Base-by-base conservation (phyloP, 495 filamentous ascomycete species). In the Hypoxylon crocopeplum region DNA sequence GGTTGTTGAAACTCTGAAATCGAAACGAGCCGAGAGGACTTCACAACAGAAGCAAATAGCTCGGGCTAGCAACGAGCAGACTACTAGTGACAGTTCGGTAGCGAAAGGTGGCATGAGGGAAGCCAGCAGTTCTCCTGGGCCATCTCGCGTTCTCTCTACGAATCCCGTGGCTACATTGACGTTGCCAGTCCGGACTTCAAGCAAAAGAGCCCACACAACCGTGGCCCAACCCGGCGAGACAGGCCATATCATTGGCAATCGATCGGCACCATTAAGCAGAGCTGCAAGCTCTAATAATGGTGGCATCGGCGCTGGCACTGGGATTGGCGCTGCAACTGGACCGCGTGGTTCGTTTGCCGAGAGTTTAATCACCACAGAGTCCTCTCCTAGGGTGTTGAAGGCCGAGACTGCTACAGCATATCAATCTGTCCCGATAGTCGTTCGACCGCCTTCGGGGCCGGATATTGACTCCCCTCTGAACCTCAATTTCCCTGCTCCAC, bases 151-250 rank as follows among this genome's bases (percentile, higher is more conserved):
- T 34, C 45, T 48, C 19, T 51, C 46, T 3, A 46, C 36, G 5
- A 62, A 50, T 6, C 46, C 51, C 3, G 6, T 45, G 1, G 51
- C 36, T 15, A 32, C 40, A 8, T 30, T 55, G 11, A 33, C 33
- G n/a, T 46, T 65, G 5, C 67, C 67, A n/a, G 29, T 49, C 0
- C 60, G 67, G 17, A 68, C 59, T 30, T 70, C 67, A 11, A 70
- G 67, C 32, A 59, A 17, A 27, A 57, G 38, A 27, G 60, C 53
- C 16, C n/a, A 21, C 21, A 48, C 51, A 7, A 34, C 33, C 7
- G 6, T 30, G 11, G 1, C 38, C 3, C 25, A 19, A 8, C 16
- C n/a, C 5, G 21, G 16, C 12, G 39, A 34, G 0, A 21, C 15
- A 13, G 41, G 5, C 0, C 29, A 48, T 30, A 7, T 3, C 12